Base-by-base conservation (phyloP, 306 rosid genomes). In the Pterocarpus macrocarpus region DNA sequence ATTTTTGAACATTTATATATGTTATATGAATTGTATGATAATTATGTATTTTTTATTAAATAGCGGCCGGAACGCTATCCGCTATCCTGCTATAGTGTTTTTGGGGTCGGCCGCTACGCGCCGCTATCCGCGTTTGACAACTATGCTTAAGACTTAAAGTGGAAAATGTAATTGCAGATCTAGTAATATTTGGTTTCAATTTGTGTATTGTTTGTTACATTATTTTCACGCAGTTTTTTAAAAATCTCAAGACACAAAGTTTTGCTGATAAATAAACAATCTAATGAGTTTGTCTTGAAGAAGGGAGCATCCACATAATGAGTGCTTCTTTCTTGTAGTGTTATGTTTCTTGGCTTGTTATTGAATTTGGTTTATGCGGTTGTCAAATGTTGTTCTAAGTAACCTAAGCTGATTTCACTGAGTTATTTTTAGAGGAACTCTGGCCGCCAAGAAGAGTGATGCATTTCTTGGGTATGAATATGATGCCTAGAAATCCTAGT, bases 401-500 rank as follows among this genome's bases (percentile, higher is more conserved):
- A 61, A 78, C 52, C 43, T 28, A 65, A 52, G 55, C 55, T 36
- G 28, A 55, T 49, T 77, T 38, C 70, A 15, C 7, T 14, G 44
- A 39, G 59, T 22, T 65, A 64, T 12, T 64, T 35, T 67, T 15
- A 39, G 66, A 53, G 44, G 41, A 53, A 33, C n/a, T 6, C 36
- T 35, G 12, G 39, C 38, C 73, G 8, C 56, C 56, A 33, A 49
- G 61, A 52, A 49, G 22, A 22, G 62, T 39, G 34, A 22, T 67
- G 75, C 34, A 15, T 66, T 52, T 50, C 55, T 50, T 77, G 64
- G 64, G 14, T 7, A 22, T 22, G 28, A 22, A 22, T 32, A 49
- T 76, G 64, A 49, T 76, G 64, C 55, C 43, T 14, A 64, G 8
- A 8, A 8, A 65, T 77, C 81, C 52, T 65, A 36, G 33, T 77